Base-by-base conservation (phyloP, 345 rosid species). In the Raphanus sativus region DNA sequence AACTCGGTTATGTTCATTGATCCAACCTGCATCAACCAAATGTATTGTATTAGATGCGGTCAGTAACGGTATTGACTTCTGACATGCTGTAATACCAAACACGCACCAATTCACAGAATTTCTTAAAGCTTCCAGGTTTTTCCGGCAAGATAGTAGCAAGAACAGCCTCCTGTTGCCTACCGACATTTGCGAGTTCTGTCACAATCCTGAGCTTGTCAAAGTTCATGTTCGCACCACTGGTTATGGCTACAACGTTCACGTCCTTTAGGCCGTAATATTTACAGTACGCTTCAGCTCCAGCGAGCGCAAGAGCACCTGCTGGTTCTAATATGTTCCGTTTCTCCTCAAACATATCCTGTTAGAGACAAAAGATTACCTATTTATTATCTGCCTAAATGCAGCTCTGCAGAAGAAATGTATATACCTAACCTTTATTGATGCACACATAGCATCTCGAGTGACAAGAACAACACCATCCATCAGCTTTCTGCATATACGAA, bases 221-320 rank as follows among this genome's bases (percentile, higher is more conserved):
- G 78, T 95, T 89, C 97, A 92, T 95, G 84, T 95, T 92, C 38
- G 98, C 99, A 11, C 99, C 99, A 75, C 97, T 91, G 24, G 98
- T 86, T 83, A 95, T 86, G 30, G 93, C 98, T 34, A 95, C 97
- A 38, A 95, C 81, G 75, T 87, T 88, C 81, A 79, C 86, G 61
- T 90, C 93, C 76, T 83, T 83, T 16, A 95, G 78, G 29, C 91
- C 89, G 76, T 91, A 91, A 66, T 92, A 95, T 76, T 88, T 93
- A 84, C 98, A 95, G 77, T 95, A 95, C 75, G 98, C 98, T 86
- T 95, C 97, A 56, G 97, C 96, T 65, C 99, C 99, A 62, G 98
- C 99, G 81, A 95, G 88, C 8, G 99, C 86, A 71, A 95, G 92
- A 48, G 99, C 97, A 24, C 99, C 99, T 24, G 99, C 99, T 74